Evolutionary conservation across 352 stramenopile species (phyloP).

Genomic region (Phytophthora cryptogea): DNA sequence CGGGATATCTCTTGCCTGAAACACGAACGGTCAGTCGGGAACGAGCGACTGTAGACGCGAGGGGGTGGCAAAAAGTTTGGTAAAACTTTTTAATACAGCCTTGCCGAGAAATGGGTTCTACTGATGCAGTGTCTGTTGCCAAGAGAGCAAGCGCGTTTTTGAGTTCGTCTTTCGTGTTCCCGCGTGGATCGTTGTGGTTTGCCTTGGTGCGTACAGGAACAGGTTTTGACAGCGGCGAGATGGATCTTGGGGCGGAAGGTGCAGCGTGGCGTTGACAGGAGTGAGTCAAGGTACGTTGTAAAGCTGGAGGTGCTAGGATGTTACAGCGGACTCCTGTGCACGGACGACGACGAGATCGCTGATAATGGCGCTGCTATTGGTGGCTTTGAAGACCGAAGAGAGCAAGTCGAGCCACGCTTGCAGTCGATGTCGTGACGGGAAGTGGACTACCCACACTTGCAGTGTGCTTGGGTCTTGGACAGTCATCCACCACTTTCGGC

Average conservation of each 20-base stretch:
- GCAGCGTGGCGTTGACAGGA: slow-evolving; percentile 4
- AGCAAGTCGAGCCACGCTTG: slow-evolving; percentile 51
- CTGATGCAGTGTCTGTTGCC: slow-evolving; percentile 47
- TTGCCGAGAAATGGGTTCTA: slow-evolving; percentile 82
- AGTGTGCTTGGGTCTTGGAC: slow-evolving; percentile 54
- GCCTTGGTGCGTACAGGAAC: slow-evolving; percentile 32
- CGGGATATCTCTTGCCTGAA: slow-evolving; percentile 34
- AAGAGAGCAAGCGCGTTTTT: slow-evolving; percentile 36
- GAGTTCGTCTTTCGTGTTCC: slow-evolving; percentile 24
- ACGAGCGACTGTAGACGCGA: slow-evolving; percentile 53
- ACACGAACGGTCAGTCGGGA: slow-evolving; percentile 34
- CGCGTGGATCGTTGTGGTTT: slow-evolving; percentile 27
- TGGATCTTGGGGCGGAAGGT: background rate
- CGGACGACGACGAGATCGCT: slow-evolving; percentile 40
- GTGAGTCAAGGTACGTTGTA: slow-evolving; percentile 1
- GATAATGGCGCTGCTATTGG: slow-evolving; percentile 40
- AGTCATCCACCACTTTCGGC: slow-evolving; percentile 65
- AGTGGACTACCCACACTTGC: slow-evolving; percentile 75
- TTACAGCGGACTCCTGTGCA: slow-evolving; percentile 2
- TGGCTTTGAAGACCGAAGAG: slow-evolving; percentile 38
- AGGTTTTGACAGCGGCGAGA: slow-evolving; percentile 5
- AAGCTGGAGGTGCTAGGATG: slow-evolving; percentile 3
- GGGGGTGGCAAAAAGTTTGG: slow-evolving; percentile 43
- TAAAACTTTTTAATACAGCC: slow-evolving; percentile 81
- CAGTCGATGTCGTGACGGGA: slow-evolving; percentile 44